phyloP scores from a whole-genome alignment of 306 rosid genomes.

The Medicago ruthenica region DNA sequence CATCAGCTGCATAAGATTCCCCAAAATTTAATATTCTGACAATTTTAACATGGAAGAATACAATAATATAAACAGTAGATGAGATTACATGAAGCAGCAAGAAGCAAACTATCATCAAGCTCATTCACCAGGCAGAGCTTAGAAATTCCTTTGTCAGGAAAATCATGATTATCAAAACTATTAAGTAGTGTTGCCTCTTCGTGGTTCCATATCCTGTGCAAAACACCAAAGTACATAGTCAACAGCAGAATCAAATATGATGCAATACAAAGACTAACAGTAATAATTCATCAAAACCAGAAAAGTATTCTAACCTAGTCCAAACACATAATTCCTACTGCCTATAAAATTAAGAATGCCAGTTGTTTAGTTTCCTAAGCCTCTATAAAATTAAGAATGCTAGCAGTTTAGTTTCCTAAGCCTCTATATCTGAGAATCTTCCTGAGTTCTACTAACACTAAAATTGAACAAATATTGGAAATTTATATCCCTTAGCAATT shows the following conservation, averaged over 20 bases:
- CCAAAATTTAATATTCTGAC: slow-evolving; percentile 25
- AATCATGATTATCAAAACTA: slow-evolving; percentile 89
- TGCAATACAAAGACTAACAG: slow-evolving; percentile 6
- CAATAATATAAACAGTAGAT: slow-evolving; percentile 33
- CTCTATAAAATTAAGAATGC: not conserved
- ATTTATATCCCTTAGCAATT: too few relatives aligned
- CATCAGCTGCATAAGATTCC: slow-evolving; percentile 68
- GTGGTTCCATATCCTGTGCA: slow-evolving; percentile 85
- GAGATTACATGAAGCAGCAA: slow-evolving; percentile 91
- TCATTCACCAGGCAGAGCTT: slow-evolving; percentile 95
- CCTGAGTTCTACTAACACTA: slow-evolving; percentile 1
- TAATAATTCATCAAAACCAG: slow-evolving; percentile 26
- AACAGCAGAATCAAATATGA: slow-evolving; percentile 26
- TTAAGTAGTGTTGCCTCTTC: slow-evolving; percentile 80
- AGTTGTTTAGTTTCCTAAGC: not conserved
- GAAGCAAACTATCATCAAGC: slow-evolving; percentile 95
- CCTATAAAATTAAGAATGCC: slow-evolving; percentile 12
- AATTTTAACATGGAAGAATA: slow-evolving; percentile 12
- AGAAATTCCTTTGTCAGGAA: slow-evolving; percentile 90
- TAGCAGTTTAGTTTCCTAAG: not conserved
- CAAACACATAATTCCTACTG: slow-evolving; percentile 3
- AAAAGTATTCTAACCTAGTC: slow-evolving; percentile 20
- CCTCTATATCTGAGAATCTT: slow-evolving; percentile 7
- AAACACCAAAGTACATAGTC: slow-evolving; percentile 38
- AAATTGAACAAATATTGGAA: not conserved